Evolutionary conservation across 768 basidiomycete genomes (phyloP), one percentile per base, ranked within the genome.

Genomic region (Termitomyces sp.): DNA sequence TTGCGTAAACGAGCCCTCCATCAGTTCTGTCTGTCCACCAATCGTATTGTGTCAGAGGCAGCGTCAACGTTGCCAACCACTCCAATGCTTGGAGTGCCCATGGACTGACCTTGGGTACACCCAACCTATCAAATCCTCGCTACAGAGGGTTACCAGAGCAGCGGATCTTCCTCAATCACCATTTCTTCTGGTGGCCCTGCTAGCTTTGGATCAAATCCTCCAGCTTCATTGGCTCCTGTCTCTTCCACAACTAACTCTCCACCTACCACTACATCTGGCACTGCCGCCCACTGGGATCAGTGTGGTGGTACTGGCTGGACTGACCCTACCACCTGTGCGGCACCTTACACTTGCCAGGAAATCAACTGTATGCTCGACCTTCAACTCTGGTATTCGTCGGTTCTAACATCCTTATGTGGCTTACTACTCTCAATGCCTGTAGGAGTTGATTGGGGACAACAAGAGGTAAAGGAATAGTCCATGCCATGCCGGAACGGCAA

Each of bases 91-190:
- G 78, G 77, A 62, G 56, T 32, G 57, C 55, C 8, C 58, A 71
- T 13, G 78, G 78, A 18, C 66, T 80, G 72, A 62, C 60, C 32
- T 59, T 79, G 59, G 78, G 76, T 16, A 63, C 69, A 32, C 70
- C 70, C 68, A 70, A 73, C 63, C n/a, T 79, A 79, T 66, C 77
- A 78, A 71, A 78, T 80, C 55, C 64, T 79, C 54, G 77, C 79
- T 28, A 76, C 76, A 12, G 79, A 80, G 58, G 76, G 76, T 4
- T 77, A 77, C 66, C 61, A 70, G 61, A 75, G 73, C 66, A 76
- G 71, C 43, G 77, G 76, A 16, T 64, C 64, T 24, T 61, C 66
- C 33, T 54, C 58, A 28, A 61, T 67, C 54, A 54, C 60, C 12
- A 47, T 63, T 49, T 35, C 57, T 14, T 53, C 59, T 3, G 45